Evolutionary conservation across 257 asterid genomes (phyloP).

Genomic region (Nicotiana tabacum): DNA sequence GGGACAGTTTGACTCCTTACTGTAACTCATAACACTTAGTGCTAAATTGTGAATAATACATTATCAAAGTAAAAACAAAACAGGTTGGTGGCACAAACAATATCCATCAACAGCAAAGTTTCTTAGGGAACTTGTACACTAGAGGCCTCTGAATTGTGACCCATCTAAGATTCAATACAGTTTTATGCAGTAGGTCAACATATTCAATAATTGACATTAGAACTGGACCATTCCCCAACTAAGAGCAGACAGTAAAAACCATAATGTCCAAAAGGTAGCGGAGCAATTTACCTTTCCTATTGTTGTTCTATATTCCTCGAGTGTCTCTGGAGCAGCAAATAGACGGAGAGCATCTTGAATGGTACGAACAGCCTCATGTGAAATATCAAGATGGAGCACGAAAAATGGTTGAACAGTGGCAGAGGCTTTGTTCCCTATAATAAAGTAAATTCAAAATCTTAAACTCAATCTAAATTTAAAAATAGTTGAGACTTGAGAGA

Average conservation of each 20-base stretch:
- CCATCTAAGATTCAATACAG: background rate
- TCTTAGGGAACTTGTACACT: background rate
- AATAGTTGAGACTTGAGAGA: background rate
- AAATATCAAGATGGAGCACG: slow-evolving; percentile 86
- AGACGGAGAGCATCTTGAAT: slow-evolving; percentile 75
- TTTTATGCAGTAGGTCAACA: background rate
- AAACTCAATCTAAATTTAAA: background rate
- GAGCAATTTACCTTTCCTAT: slow-evolving; percentile 51
- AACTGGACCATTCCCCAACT: background rate
- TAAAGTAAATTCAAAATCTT: slow-evolving; percentile 17
- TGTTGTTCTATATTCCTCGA: slow-evolving; percentile 72
- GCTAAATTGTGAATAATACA: background rate
- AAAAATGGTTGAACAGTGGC: slow-evolving; percentile 83
- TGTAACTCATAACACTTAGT: background rate
- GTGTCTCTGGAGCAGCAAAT: slow-evolving; percentile 76
- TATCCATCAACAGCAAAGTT: background rate
- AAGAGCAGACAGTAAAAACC: slow-evolving; percentile 1
- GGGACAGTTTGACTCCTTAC: background rate
- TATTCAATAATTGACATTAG: background rate
- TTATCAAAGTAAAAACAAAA: background rate
- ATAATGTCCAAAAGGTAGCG: background rate
- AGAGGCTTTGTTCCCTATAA: slow-evolving; percentile 70
- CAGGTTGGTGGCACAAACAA: background rate
- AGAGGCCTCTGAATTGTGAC: slow-evolving; percentile 4
- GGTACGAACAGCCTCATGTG: slow-evolving; percentile 56